Percentiles rank a stretch among this genome's conserved stretches.
Conservation (phyloP, 331 rosid genomes). For the Malus hybrid region DNA sequence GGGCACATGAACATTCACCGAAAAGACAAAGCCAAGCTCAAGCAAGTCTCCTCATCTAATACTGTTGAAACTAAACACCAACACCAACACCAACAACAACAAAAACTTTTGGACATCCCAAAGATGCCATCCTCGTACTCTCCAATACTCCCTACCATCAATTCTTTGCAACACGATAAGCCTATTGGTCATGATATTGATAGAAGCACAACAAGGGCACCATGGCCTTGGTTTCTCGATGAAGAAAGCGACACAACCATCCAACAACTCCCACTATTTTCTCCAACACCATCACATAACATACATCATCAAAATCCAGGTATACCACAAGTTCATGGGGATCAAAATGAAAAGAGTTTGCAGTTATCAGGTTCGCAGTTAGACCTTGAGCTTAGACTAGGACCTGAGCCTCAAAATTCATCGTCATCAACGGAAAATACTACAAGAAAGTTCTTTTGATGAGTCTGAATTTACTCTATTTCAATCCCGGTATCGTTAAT, state of each 20-base stretch:
- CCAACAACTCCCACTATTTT: conserved; percentile 34
- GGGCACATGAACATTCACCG: conserved; percentile 82
- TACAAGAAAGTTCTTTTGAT: conserved; percentile 59
- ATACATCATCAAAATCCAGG: neutral
- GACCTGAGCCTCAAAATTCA: conserved; percentile 48
- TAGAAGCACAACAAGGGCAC: neutral
- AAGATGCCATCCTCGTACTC: conserved; percentile 12
- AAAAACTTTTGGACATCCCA: conserved; percentile 10
- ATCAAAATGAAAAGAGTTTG: neutral
- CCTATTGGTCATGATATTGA: conserved; percentile 6
- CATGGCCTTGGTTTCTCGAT: conserved; percentile 20
- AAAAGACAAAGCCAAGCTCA: conserved; percentile 63
- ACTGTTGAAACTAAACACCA: conserved; percentile 1
- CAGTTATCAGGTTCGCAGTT: conserved; percentile 18
- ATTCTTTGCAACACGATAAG: conserved; percentile 4
- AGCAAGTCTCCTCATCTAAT: conserved; percentile 21
- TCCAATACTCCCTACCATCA: neutral
- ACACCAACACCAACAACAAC: neutral
- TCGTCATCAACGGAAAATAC: conserved; percentile 14
- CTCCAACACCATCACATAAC: conserved; percentile 23
- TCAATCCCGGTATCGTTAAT: neutral
- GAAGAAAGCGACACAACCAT: neutral
- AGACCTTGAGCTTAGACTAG: conserved; percentile 77
- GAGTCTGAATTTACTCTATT: neutral
- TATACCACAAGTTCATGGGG: conserved; percentile 11